Conservation (phyloP, 208 protist genomes). For the Trypanosoma platydactyli region DNA sequence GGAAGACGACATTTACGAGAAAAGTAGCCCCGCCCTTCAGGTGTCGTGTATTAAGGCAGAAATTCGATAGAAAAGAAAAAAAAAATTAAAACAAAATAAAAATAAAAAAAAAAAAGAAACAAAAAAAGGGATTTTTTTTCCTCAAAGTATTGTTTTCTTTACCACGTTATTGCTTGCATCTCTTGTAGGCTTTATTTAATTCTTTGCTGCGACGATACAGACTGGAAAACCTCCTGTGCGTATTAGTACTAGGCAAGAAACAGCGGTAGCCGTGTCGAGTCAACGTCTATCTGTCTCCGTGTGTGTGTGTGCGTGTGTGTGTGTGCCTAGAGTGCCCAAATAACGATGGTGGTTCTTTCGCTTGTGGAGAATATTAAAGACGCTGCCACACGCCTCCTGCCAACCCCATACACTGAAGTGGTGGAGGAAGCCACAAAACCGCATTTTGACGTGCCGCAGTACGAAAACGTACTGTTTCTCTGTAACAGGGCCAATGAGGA, state of each 20-base stretch:
- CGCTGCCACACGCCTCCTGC: slow-evolving; percentile 62
- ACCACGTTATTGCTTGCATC: no score
- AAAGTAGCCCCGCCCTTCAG: neutral
- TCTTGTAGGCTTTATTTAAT: no score
- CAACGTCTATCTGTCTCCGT: no score
- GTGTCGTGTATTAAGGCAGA: neutral
- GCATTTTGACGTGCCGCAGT: slow-evolving; percentile 46
- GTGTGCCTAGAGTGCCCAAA: no score
- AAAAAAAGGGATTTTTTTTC: no score
- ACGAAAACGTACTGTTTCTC: slow-evolving; percentile 71
- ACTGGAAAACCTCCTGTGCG: no score
- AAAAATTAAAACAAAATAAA: slow-evolving; percentile 14
- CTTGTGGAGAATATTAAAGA: slow-evolving; percentile 79
- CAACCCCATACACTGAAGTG: slow-evolving; percentile 75
- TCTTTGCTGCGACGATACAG: no score
- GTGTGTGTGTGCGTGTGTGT: no score
- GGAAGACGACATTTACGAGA: no score
- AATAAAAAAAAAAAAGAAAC: slow-evolving; percentile 6
- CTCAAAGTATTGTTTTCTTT: no score
- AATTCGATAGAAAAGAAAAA: slow-evolving; percentile 5
- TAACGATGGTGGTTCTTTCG: slow-evolving; percentile 81
- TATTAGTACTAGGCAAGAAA: no score
- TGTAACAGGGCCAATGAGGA: slow-evolving; percentile 71
- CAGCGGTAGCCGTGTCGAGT: no score
- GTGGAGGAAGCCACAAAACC: slow-evolving; percentile 81